A percentile compares a stretch with the other conserved stretches of the same genome.
These are phyloP conservation scores for Colletotrichum sp. DNA, from an alignment of 2,329 filamentous ascomycete genomes.

Conservation along the genomic window DNA sequence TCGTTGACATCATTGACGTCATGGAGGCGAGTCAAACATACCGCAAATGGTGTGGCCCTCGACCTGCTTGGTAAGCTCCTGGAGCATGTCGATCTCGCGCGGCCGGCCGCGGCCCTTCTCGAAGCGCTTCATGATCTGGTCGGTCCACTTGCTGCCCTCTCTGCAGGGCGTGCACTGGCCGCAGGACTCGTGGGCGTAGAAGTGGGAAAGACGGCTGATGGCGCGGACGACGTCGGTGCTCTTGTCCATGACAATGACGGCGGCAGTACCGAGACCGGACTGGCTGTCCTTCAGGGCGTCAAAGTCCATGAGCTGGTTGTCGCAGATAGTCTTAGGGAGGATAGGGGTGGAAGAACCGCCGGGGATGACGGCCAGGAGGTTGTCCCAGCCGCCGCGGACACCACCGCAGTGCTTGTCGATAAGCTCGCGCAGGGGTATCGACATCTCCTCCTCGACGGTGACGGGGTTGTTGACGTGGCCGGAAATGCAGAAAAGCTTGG, in stretches of 20 bases:
- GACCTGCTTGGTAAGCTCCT: constrained; percentile 98
- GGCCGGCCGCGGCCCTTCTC: constrained; percentile 87
- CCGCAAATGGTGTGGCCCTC: constrained; percentile 99
- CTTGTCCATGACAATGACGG: constrained; percentile 99
- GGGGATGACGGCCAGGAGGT: constrained; percentile 92
- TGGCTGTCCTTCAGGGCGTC: constrained; percentile 98
- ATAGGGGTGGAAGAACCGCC: constrained; percentile 97
- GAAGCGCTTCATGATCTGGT: constrained; percentile 98
- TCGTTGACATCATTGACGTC: background rate
- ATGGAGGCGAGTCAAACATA: constrained; percentile 47
- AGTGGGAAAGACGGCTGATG: constrained; percentile 90
- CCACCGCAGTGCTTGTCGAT: constrained; percentile 99
- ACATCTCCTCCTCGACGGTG: constrained; percentile 99
- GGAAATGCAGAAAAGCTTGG: constrained; percentile 98
- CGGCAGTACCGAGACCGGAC: constrained; percentile 94
- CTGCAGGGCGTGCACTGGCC: constrained; percentile 99
- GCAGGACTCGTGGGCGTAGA: constrained; percentile 98
- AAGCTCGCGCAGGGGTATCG: constrained; percentile 91
- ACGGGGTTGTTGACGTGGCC: constrained; percentile 98
- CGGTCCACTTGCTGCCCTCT: constrained; percentile 98
- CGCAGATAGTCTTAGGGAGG: constrained; percentile 86
- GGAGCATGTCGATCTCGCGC: constrained; percentile 98
- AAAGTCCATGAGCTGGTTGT: constrained; percentile 98
- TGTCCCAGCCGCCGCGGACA: constrained; percentile 97
- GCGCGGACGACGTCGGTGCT: constrained; percentile 93